Evolutionary conservation across 2,329 filamentous ascomycete genomes (phyloP).

Genomic region (Aureobasidium sp.): DNA sequence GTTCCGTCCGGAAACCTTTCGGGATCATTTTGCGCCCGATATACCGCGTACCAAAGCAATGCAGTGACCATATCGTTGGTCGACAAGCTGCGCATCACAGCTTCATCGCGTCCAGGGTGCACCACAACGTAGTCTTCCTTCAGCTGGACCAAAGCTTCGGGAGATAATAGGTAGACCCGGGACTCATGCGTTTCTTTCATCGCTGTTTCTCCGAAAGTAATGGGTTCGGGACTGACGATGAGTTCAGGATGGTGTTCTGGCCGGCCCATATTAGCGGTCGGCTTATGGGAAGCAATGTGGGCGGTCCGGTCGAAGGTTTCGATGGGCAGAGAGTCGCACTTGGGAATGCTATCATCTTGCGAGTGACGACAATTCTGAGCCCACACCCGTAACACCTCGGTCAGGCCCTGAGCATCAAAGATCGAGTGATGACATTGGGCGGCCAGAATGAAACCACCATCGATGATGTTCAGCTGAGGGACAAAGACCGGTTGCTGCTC

Average conservation of each 20-base stretch:
- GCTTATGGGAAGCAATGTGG: background rate
- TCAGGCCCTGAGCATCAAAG: background rate
- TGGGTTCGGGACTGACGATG: background rate
- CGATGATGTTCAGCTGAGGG: background rate
- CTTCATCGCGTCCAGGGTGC: background rate
- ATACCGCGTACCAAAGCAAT: background rate
- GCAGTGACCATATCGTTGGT: background rate
- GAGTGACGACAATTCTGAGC: background rate
- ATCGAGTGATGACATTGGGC: background rate
- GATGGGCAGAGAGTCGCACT: background rate
- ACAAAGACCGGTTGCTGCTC: background rate
- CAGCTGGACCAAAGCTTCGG: background rate
- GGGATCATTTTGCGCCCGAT: background rate
- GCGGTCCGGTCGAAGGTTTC: background rate
- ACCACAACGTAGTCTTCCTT: background rate
- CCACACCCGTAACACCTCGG: background rate
- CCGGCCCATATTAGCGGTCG: background rate
- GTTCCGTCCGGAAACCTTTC: background rate
- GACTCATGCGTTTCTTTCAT: background rate
- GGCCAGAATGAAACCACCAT: background rate
- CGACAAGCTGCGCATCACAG: background rate
- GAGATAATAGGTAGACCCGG: slow-evolving; percentile 1
- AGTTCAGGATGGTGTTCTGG: background rate
- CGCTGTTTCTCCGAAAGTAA: background rate
- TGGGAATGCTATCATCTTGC: background rate